Percentiles rank a stretch among this genome's conserved stretches.
phyloP scores from a whole-genome alignment of 192 early-diverging fungal genomes.

The Backusella tuberculispora region DNA sequence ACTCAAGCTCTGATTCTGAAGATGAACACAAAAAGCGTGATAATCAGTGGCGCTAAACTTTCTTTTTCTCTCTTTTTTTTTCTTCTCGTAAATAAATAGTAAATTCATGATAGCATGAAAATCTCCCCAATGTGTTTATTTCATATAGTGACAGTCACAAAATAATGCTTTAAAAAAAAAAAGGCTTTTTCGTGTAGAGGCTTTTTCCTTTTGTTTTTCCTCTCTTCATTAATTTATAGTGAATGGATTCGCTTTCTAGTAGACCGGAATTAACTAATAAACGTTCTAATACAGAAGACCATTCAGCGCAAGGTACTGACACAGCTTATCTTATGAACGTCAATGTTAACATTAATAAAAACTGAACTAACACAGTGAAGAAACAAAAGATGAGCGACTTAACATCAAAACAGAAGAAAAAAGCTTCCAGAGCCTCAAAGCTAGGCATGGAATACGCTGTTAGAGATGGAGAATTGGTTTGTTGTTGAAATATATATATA shows the following conservation, averaged over 20 bases:
- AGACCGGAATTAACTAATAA: not conserved
- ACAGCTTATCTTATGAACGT: not conserved
- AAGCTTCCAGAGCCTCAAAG: slow-evolving; percentile 4
- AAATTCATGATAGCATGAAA: not conserved
- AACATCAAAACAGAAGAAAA: slow-evolving; percentile 14
- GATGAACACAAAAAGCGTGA: slow-evolving; percentile 14
- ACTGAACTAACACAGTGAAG: not conserved
- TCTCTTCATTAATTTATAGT: not conserved
- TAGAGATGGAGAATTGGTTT: not conserved
- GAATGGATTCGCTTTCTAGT: not conserved
- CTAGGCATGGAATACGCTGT: not conserved
- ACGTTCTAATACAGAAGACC: not conserved
- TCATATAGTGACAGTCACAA: not conserved
- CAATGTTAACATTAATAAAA: not conserved
- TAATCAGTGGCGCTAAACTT: not conserved
- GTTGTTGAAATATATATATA: not conserved
- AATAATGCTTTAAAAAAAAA: not conserved
- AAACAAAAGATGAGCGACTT: slow-evolving; percentile 5
- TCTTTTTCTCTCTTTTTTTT: not conserved
- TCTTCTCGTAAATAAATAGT: not conserved
- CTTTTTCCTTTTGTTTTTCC: not conserved
- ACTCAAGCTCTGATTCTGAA: slow-evolving; percentile 3
- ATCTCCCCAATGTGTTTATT: not conserved
- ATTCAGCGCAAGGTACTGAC: not conserved
- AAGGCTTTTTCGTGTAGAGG: not conserved